These are phyloP conservation scores for Claviceps humidiphila DNA, from an alignment of 2,329 filamentous ascomycete genomes.

Conservation along the genomic window DNA sequence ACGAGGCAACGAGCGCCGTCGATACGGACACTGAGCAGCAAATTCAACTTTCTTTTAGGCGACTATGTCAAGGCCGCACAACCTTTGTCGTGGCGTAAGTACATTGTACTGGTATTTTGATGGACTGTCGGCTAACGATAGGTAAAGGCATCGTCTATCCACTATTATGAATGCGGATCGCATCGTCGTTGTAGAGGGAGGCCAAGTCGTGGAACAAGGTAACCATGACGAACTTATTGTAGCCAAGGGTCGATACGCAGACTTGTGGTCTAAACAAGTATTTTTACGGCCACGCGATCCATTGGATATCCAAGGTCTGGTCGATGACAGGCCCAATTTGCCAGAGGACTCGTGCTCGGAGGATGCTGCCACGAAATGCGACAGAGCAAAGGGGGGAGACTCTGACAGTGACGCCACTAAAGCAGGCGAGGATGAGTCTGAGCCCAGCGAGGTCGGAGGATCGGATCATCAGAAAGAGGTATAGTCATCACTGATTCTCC, in stretches of 20 bases:
- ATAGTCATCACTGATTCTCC: conserved; percentile 10
- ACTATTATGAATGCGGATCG: conserved; percentile 58
- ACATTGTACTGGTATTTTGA: too few relatives aligned
- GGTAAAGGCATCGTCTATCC: conserved; percentile 47
- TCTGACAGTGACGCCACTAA: conserved; percentile 13
- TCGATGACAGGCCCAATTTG: conserved; percentile 12
- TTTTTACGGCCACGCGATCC: conserved; percentile 36
- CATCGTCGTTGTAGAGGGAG: conserved; percentile 52
- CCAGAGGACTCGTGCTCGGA: conserved; percentile 26
- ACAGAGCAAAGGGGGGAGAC: conserved; percentile 12
- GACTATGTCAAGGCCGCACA: conserved; percentile 46
- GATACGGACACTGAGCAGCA: conserved; percentile 38
- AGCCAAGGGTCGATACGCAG: conserved; percentile 47
- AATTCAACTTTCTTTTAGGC: conserved; percentile 48
- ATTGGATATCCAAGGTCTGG: conserved; percentile 1
- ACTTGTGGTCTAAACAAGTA: conserved; percentile 52
- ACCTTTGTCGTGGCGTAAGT: conserved; percentile 52
- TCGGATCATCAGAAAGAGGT: conserved; percentile 35
- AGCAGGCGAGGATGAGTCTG: conserved; percentile 9
- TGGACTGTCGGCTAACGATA: conserved; percentile 3
- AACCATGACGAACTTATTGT: conserved; percentile 45
- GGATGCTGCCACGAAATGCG: conserved; percentile 20
- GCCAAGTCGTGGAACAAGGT: conserved; percentile 50
- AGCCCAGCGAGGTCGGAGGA: conserved; percentile 19
- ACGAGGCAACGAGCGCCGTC: conserved; percentile 38